These are phyloP conservation scores for Gynochthodes officinalis DNA, from an alignment of 257 asterid genomes.

Conservation along the genomic window DNA sequence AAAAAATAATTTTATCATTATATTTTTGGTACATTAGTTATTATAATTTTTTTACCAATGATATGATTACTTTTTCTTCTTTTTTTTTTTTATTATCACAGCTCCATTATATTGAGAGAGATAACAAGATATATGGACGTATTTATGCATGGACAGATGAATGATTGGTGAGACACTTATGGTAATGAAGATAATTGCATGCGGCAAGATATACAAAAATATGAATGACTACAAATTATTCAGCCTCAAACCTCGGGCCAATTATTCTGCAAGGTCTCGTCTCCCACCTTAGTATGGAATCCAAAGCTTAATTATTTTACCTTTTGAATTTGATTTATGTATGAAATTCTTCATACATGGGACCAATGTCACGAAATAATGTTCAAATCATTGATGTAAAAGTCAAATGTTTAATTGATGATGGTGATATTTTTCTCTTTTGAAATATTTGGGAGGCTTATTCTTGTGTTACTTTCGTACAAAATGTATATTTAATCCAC, in stretches of 20 bases:
- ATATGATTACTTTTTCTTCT: too few species aligned
- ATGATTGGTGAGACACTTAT: too few species aligned
- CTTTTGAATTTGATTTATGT: not conserved
- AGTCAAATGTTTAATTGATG: not conserved
- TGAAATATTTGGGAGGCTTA: not conserved
- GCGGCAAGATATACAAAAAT: not conserved
- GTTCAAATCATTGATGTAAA: not conserved
- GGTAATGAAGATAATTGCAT: too few species aligned
- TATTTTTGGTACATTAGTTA: too few species aligned
- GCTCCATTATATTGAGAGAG: too few species aligned
- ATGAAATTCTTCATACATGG: not conserved
- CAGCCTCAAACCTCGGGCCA: not conserved
- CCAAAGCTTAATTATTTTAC: not conserved
- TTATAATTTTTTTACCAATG: too few species aligned
- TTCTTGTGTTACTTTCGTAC: too few species aligned
- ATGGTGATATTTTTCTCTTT: not conserved
- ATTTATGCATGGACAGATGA: not conserved
- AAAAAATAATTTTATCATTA: too few species aligned
- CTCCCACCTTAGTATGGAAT: not conserved
- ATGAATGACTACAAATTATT: conserved; percentile 7
- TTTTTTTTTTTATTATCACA: too few species aligned
- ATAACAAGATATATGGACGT: too few species aligned
- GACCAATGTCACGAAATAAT: conserved; percentile 4
- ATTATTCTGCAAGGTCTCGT: not conserved
- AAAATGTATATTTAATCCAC: too few species aligned